Evolutionary conservation across 495 filamentous ascomycete genomes (phyloP).

Genomic region (Polyplosphaeria fusca): DNA sequence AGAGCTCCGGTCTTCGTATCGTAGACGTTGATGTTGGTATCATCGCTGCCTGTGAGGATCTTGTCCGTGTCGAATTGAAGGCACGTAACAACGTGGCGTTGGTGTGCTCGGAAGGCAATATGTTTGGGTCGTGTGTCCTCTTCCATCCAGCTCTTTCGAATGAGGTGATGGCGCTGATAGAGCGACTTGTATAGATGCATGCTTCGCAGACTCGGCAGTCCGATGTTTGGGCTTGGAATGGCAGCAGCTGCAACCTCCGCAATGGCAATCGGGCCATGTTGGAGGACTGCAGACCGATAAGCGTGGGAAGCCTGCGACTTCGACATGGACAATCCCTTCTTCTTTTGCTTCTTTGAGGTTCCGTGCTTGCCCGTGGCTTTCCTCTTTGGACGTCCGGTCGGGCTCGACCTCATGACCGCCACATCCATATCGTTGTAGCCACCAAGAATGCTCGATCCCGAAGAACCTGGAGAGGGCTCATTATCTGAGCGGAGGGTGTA

Average conservation of each 20-base stretch:
- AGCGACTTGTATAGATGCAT: slow-evolving; percentile 95
- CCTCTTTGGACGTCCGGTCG: slow-evolving; percentile 50
- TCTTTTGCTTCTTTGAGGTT: slow-evolving; percentile 44
- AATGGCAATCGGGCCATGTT: slow-evolving; percentile 76
- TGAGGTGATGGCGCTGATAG: slow-evolving; percentile 85
- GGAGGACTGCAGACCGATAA: slow-evolving; percentile 41
- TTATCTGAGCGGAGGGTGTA: slow-evolving; percentile 19
- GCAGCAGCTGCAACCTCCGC: slow-evolving; percentile 77
- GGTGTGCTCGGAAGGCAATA: slow-evolving; percentile 92
- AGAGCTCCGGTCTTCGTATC: slow-evolving; percentile 92
- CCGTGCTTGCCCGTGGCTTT: slow-evolving; percentile 51
- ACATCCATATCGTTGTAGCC: slow-evolving; percentile 17
- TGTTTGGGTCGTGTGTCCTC: slow-evolving; percentile 83
- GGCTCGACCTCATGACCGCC: slow-evolving; percentile 12
- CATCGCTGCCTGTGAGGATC: slow-evolving; percentile 95
- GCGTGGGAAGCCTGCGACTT: slow-evolving; percentile 45
- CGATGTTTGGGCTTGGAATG: slow-evolving; percentile 76
- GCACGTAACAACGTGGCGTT: slow-evolving; percentile 94
- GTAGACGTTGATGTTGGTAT: slow-evolving; percentile 97
- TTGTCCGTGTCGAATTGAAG: slow-evolving; percentile 97
- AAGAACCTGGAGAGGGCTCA: slow-evolving; percentile 23
- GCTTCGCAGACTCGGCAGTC: slow-evolving; percentile 70
- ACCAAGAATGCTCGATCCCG: slow-evolving; percentile 7
- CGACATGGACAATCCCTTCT: slow-evolving; percentile 44
- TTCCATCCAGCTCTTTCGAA: slow-evolving; percentile 86